Percentiles rank a stretch among this genome's conserved stretches.
phyloP scores from a whole-genome alignment of 169 alveolate species.

The Theileria equi region DNA sequence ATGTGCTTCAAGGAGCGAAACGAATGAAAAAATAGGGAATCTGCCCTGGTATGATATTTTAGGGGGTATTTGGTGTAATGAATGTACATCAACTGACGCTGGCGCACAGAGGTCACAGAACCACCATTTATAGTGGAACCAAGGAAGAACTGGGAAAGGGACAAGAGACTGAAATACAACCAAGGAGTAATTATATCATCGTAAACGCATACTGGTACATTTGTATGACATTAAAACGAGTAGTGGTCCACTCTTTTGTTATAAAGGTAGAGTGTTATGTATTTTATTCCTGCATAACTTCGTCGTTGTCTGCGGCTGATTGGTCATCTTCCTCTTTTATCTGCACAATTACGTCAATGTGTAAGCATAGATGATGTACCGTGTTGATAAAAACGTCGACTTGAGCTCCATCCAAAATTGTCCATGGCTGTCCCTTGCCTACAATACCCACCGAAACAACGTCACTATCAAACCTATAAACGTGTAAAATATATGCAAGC shows the following conservation, averaged over 20 bases:
- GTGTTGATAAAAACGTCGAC: constrained; percentile 31
- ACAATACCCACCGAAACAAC: constrained; percentile 85
- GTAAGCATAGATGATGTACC: constrained; percentile 8
- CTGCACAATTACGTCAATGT: not conserved
- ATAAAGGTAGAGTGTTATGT: not conserved
- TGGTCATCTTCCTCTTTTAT: constrained; percentile 38
- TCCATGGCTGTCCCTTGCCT: constrained; percentile 75
- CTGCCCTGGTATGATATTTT: no score
- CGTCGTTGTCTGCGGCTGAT: constrained; percentile 13
- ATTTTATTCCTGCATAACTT: constrained; percentile 5
- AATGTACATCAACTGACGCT: no score
- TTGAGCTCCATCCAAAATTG: constrained; percentile 31
- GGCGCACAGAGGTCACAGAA: no score
- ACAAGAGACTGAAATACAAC: no score
- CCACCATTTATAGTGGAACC: no score
- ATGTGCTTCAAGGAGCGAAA: no score
- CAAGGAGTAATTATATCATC: no score
- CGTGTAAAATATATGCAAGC: not conserved
- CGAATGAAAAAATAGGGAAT: not conserved
- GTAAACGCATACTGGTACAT: no score
- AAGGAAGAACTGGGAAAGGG: no score
- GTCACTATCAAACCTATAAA: constrained; percentile 67
- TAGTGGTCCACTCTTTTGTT: not conserved
- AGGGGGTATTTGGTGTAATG: no score
- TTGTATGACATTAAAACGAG: no score